Base-by-base conservation (phyloP, 169 alveolate species). In the Plasmodium ovale region DNA sequence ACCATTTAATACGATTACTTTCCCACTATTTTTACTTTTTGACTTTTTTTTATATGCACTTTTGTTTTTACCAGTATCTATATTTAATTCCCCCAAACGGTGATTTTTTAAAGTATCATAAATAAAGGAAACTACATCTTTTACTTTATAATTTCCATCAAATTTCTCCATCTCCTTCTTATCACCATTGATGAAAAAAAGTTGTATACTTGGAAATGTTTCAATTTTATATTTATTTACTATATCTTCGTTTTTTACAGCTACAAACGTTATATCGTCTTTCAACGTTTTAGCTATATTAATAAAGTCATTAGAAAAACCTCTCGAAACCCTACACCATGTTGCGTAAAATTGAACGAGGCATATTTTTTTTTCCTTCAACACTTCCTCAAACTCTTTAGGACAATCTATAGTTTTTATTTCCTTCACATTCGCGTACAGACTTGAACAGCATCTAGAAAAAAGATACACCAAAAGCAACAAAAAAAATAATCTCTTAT, bases 181-280 rank as follows among this genome's bases (percentile, higher is more conserved):
- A 62, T 58, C 33, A 79, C 94, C 92, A 44, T 84, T 72, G 35
- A 87, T 89, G 29, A 93, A 87, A 87, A 95, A 96, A 87, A 97
- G 92, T 91, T 96, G 94, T 44, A 98, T 84, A 44, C 98, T 93
- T 39, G 99, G 99, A 94, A 89, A 98, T 47, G 97, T 95, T 87
- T 88, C 82, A 60, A 98, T 94, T 6, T 90, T 85, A 69, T 92
- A 95, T 27, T 90, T 87, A 53, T 72, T 87, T 84, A 89, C 53
- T 73, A 94, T 74, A 56, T 85, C 62, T 65, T 92, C 95, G 69
- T 95, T 93, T 85, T 93, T 92, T 49, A 94, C 90, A 39, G 97
- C 97, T 56, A 91, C 70, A 64, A 94, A 71, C 12, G 89, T 92
- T 33, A 95, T 92, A 53, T 94, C 94, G 44, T 94, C 96, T 87